Evolutionary conservation across 352 stramenopile species (phyloP), one percentile per base, ranked within the genome.

Genomic region (Phytophthora ohioensis): DNA sequence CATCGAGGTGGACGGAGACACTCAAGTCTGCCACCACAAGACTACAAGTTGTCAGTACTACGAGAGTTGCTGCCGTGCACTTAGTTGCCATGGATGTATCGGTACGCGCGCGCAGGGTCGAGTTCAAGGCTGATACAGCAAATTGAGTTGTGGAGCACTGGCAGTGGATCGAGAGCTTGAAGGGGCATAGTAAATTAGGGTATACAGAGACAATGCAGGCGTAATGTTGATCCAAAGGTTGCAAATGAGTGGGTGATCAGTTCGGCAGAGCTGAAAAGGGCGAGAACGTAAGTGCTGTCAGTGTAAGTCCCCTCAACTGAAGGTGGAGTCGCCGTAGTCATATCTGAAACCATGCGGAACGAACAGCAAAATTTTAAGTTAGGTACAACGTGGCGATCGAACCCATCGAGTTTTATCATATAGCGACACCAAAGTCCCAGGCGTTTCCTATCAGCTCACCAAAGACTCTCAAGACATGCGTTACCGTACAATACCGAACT

Each of bases 1-100:
- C 57, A n/a, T 64, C 57, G 38, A 39, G 6, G 3, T 32, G 15
- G 6, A 64, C 57, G 13, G 17, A n/a, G 6, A 64, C 32, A 5
- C 11, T 27, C 11, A 48, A 34, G 12, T 64, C 35, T 34, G 57
- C 45, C 36, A 27, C 32, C 9, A 34, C 35, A 12, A 57, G 57
- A 2, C 17, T 38, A 10, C 4, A 11, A 54, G 9, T 17, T 54
- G 30, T 10, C 47, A 54, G 3, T 13, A 30, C 11, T 27, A 54
- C 30, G n/a, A 54, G 30, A 39, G 32, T 30, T 54, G 30, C 47
- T 30, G 13, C 11, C 32, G 11, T 27, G 10, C 47, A 10, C 12
- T 34, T 54, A 21, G n/a, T n/a, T 34, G 12, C 21, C 47, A 54
- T 54, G 47, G 30, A 13, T 39, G 12, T 36, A 32, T 52, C 21